A percentile compares a stretch with the other conserved stretches of the same genome.
Conservation (phyloP, 1,139 yeast genomes). For the Pichia inconspicua region DNA sequence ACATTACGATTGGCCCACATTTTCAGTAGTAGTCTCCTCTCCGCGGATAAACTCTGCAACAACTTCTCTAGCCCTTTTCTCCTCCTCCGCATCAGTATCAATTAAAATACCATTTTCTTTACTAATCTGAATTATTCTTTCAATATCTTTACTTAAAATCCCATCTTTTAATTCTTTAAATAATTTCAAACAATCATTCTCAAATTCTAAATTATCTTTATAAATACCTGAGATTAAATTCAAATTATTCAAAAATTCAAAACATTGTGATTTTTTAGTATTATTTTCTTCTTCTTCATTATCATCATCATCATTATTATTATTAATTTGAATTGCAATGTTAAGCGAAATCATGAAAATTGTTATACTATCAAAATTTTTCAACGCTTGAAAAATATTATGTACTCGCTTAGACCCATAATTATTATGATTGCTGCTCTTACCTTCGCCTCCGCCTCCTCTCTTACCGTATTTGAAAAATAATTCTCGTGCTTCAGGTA, state of each 20-base stretch:
- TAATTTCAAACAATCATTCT: conserved; percentile 14
- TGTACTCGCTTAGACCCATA: neutral
- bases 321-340: conserved; percentile 12
- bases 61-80: conserved; percentile 10
- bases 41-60: neutral
- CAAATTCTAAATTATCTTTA: conserved; percentile 1
- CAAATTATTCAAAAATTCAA: conserved; percentile 17
- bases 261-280: conserved; percentile 15
- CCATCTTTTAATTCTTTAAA: conserved; percentile 11
- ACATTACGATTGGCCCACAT: too few species aligned
- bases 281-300: too few species aligned
- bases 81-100: conserved; percentile 11
- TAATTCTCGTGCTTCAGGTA: conserved; percentile 36
- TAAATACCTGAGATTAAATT: conserved; percentile 14
- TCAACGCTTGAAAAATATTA: neutral
- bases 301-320: too few species aligned
- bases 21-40: too few species aligned
- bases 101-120: conserved; percentile 1
- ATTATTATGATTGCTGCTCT: neutral
- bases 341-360: conserved; percentile 16
- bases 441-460: too few species aligned
- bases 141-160: conserved; percentile 8
- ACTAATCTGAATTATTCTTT: conserved; percentile 9
- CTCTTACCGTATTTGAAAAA: conserved; percentile 19
- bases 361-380: conserved; percentile 4